Evolutionary conservation across 2,329 filamentous ascomycete species (phyloP), one percentile per base, ranked within the genome.

Genomic region (Cordyceps farinosa): DNA sequence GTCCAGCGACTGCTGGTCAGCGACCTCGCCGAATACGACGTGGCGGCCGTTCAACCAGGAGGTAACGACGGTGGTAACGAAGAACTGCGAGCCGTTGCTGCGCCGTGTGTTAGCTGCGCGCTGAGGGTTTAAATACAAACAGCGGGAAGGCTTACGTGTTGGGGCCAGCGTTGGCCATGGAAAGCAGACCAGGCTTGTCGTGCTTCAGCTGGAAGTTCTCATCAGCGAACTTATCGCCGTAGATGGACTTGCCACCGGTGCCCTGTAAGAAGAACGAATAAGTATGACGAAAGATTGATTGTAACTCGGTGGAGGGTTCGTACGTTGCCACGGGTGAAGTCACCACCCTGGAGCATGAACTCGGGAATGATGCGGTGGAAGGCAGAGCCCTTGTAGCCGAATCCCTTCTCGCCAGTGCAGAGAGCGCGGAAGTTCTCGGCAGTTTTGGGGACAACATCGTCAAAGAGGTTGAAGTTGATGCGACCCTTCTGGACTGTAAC

Each of bases 41-140:
- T 95, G 91, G 77, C 89, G 89, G 74, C 86, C 86, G 76, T 95
- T 85, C 70, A 95, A 84, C 84, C 96, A 96, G 62, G 88, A 88
- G 65, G 95, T 98, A 65, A 88, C 84, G 57, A 96, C 92, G 63
- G 94, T 98, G 72, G 94, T 98, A 76, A 98, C 82, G 84, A 98
- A 98, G 85, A 98, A 98, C 79, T 98, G 94, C 58, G 91, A 96
- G 72, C 95, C 95, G 81, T 99, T 99, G 78, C 95, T 97, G 67
- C 79, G 80, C 11, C 80, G 81, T 22, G 79, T 81, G 56, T 71
- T 48, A 70, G 71, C 30, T 36, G 55, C 40, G 66, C 13, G 30
- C 5, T 13, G 10, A 22, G 6, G n/a, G 44, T 42, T 17, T 3
- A 0, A 40, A 44, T 1, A 15, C 6, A 45, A 29, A 11, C 3